A percentile compares a stretch with the other conserved stretches of the same genome.
Evolutionary conservation across 176 grass and related monocot genomes (phyloP).

Genomic region (Luzula sylvatica): DNA sequence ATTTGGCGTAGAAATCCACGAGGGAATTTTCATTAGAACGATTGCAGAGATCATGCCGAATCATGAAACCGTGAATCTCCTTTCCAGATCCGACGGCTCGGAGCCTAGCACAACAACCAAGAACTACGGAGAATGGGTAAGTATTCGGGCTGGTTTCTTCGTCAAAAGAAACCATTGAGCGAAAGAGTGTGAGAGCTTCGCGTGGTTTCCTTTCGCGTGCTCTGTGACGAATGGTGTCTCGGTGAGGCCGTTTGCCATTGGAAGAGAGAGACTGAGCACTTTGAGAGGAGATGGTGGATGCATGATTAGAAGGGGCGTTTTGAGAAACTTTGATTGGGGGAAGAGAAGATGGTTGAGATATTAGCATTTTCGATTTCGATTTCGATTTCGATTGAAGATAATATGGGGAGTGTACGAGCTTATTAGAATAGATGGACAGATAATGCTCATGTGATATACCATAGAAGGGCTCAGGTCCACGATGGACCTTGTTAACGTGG

Average conservation of each 20-base stretch:
- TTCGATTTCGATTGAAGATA: neutral
- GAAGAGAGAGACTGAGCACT: neutral
- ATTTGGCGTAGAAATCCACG: conserved; percentile 20
- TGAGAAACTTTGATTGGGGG: neutral
- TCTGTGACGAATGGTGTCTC: conserved; percentile 11
- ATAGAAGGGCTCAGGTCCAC: too few species aligned
- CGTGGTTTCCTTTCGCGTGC: neutral
- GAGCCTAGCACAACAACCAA: conserved; percentile 20
- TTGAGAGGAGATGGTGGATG: neutral
- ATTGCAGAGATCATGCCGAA: conserved; percentile 1
- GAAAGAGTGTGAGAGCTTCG: conserved; percentile 20
- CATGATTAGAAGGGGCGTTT: neutral
- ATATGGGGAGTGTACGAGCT: neutral
- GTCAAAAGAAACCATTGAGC: conserved; percentile 7
- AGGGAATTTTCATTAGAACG: conserved; percentile 14
- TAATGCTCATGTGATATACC: neutral
- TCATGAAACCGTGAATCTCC: conserved; percentile 34
- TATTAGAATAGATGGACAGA: neutral
- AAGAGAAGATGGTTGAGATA: neutral
- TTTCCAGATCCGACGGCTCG: conserved; percentile 18
- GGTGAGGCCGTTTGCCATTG: neutral
- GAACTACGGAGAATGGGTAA: conserved; percentile 15
- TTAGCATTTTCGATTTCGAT: conserved; percentile 2
- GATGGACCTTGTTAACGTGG: too few species aligned
- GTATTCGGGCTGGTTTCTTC: neutral